Evolutionary conservation across 768 basidiomycete genomes (phyloP), one percentile per base, ranked within the genome.

Genomic region (Naematelia aurantialba): DNA sequence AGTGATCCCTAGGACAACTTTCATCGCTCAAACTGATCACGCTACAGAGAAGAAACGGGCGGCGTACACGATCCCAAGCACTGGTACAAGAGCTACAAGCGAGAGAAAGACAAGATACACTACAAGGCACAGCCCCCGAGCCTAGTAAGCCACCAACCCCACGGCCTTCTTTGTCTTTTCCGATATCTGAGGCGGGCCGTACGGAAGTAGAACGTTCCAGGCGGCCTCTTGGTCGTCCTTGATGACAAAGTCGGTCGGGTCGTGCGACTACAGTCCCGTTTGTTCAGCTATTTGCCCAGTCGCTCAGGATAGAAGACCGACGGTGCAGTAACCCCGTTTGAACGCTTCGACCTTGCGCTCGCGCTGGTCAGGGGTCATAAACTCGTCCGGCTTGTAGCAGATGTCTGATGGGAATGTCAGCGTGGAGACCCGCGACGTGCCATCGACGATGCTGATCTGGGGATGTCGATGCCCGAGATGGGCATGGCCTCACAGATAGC

Each of bases 331-430:
- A 8, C 64, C 65, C 46, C 60, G 59, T 34, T 61, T 51, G 62
- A 70, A 68, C 1, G 65, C 61, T 45, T 65, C 54, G 26, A 56
- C 51, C 52, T 63, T 65, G 13, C 30, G 46, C 30, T 59, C 58
- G 14, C 62, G n/a, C 26, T 60, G 54, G 5, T 55, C 58, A 4
- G 39, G 30, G 10, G 49, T 56, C n/a, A 61, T 39, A 12, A 57
- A 52, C 14, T 48, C 58, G 21, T 61, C 63, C 10, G 67, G 67
- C 53, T 68, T 68, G 59, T 68, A 68, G 52, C 67, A 68, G 51
- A 65, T 60, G 29, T 68, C 67, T 68, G 54, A 39, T 52, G 47
- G 3, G 5, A 24, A 8, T 26, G 49, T 51, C 49, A 19, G 49
- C 17, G 14, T 19, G 14, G 22, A 51, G 46, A 11, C 46, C 8